phyloP scores from a whole-genome alignment of 768 basidiomycete species.

The Goffeauzyma gilvescens region DNA sequence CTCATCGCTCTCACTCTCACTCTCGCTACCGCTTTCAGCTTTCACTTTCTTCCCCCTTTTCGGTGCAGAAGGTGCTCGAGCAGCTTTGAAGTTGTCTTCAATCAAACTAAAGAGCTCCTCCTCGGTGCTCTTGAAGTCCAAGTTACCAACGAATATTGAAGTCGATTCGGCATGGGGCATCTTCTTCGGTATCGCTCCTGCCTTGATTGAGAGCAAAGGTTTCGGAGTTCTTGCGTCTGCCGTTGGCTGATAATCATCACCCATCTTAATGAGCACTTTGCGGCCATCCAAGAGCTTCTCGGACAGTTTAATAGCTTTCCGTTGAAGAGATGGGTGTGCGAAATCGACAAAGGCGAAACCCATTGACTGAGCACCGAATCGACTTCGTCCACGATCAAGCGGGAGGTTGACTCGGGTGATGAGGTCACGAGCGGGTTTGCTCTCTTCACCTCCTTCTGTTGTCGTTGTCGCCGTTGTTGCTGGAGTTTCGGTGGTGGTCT shows the following conservation, averaged over 20 bases:
- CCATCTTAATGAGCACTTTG: constrained; percentile 80
- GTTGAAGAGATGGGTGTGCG: constrained; percentile 52
- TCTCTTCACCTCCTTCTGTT: no score
- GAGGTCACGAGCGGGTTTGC: no score
- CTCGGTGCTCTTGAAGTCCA: constrained; percentile 76
- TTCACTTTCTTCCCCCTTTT: constrained; percentile 21
- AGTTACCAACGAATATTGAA: constrained; percentile 81
- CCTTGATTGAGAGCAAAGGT: constrained; percentile 32
- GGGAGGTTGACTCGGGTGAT: constrained; percentile 48
- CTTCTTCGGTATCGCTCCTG: constrained; percentile 49
- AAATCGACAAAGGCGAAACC: constrained; percentile 95
- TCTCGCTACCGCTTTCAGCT: constrained; percentile 15
- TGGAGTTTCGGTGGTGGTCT: no score
- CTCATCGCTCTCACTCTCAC: constrained; percentile 9
- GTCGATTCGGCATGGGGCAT: constrained; percentile 50
- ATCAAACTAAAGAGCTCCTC: constrained; percentile 53
- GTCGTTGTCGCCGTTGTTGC: no score
- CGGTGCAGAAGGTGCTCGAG: not conserved
- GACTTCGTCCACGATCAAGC: constrained; percentile 39
- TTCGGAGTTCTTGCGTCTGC: constrained; percentile 32
- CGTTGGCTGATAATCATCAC: constrained; percentile 51
- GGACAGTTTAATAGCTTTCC: constrained; percentile 54
- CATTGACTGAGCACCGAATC: constrained; percentile 20
- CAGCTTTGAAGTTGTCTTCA: constrained; percentile 39
- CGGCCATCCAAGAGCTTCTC: constrained; percentile 70